These are phyloP conservation scores for Suillus hirtellus DNA, from an alignment of 768 basidiomycete species.

Conservation along the genomic window DNA sequence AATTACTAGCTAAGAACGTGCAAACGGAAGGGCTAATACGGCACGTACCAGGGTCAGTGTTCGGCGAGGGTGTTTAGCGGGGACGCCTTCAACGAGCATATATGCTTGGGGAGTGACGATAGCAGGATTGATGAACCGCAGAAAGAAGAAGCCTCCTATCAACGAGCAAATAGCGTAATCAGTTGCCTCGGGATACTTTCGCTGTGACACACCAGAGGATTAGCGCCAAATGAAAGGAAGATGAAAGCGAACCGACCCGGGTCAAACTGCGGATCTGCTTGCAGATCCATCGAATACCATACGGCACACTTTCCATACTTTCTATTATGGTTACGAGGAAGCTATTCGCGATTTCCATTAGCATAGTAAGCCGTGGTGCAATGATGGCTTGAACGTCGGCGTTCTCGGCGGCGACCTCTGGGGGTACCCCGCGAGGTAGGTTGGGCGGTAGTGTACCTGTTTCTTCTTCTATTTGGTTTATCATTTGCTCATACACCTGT, in stretches of 20 bases:
- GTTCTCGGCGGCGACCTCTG: constrained; percentile 93
- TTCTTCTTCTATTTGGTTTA: constrained; percentile 98
- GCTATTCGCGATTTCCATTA: constrained; percentile 99
- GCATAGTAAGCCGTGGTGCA: constrained; percentile 93
- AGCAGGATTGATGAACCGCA: constrained; percentile 99
- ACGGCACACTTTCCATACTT: constrained; percentile 97
- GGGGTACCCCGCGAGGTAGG: constrained; percentile 89
- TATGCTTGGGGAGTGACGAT: constrained; percentile 99
- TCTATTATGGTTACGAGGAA: constrained; percentile 98
- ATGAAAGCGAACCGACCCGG: constrained; percentile 54
- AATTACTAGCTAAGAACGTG: not conserved
- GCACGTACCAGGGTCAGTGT: constrained; percentile 80
- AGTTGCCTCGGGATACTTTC: constrained; percentile 98
- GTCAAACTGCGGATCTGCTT: constrained; percentile 98
- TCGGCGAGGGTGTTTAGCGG: constrained; percentile 95
- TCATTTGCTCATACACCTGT: constrained; percentile 99
- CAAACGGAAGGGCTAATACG: not conserved
- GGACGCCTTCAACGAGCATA: constrained; percentile 98
- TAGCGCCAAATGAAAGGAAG: constrained; percentile 14
- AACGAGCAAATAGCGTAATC: constrained; percentile 98
- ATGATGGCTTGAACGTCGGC: constrained; percentile 97
- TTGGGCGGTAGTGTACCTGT: constrained; percentile 89
- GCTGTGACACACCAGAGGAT: constrained; percentile 45
- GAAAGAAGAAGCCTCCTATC: constrained; percentile 99
- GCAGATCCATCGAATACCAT: constrained; percentile 99